These are phyloP conservation scores for Anisodus acutangulus DNA, from an alignment of 257 asterid genomes.

Conservation along the genomic window DNA sequence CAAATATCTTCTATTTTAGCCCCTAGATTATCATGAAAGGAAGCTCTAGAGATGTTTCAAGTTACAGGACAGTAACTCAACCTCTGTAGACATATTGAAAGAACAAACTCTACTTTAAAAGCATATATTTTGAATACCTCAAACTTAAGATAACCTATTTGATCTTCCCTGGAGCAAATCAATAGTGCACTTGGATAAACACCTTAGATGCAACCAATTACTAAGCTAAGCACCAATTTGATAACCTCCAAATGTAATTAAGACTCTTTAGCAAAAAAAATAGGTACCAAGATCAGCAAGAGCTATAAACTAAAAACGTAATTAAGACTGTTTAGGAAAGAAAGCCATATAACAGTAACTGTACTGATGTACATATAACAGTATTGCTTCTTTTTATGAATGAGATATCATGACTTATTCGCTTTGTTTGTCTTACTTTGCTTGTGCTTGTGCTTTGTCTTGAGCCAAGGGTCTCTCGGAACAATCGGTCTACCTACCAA, in stretches of 20 bases:
- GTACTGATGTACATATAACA: background rate
- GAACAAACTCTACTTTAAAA: conserved; percentile 16
- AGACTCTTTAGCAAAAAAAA: background rate
- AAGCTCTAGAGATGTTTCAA: background rate
- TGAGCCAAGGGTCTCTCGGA: no score
- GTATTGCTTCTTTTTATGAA: no score
- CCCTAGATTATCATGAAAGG: conserved; percentile 23
- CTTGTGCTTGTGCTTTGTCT: no score
- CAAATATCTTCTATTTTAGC: conserved; percentile 8
- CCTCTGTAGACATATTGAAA: conserved; percentile 22
- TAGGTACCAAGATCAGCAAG: background rate
- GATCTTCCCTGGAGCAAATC: conserved; percentile 16
- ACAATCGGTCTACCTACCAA: no score
- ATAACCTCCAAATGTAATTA: background rate
- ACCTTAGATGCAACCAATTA: background rate
- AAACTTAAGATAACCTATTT: background rate
- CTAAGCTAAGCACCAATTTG: conserved; percentile 19
- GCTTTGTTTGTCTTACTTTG: no score
- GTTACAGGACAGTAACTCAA: conserved; percentile 9
- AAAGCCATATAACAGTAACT: background rate
- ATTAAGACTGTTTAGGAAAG: background rate
- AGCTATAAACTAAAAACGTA: background rate
- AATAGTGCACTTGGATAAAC: conserved; percentile 4
- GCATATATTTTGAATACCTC: background rate
- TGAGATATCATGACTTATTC: no score